Base-by-base conservation (phyloP, 129 eudicot species). In the Escallonia rubra region DNA sequence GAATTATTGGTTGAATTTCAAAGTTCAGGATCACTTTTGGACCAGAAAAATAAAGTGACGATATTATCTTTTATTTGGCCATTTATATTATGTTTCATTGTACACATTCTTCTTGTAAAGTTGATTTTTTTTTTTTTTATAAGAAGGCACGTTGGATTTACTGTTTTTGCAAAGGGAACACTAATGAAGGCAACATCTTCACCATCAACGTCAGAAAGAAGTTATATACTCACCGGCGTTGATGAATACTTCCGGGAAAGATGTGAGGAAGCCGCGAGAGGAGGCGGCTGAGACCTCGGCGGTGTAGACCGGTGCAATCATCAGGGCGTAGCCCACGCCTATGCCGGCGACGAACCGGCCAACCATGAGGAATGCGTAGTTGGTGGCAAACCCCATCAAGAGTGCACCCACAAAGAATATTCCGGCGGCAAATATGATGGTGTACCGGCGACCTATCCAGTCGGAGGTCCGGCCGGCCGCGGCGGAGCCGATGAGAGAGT, bases 271-370 rank as follows among this genome's bases (percentile, higher is more conserved):
- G 4, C 90, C 90, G 23, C 90, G 80, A 8, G 79, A 71, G 2
- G 86, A 71, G 2, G 86, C 84, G 43, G 90, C 86, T 12, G 90
- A 45, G 40, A 85, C 83, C 78, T 85, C 90, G 10, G 90, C 84
- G 0, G 90, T 81, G 71, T 80, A 85, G 4, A 85, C 86, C 15
- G 90, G 90, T 2, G 90, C 90, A 0, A 85, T 78, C 84, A 75
- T 85, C 5, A 85, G 83, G 1, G 86, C 90, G 54, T 78, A 85
- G 10, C 90, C 90, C 8, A 85, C 84, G 2, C 90, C 90, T 3
- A 81, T 49, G 10, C 90, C 90, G 72, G 86, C 86, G 0, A 85
- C 86, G 43, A 85, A 85, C 39, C 90, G 67, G 47, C 86, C 90
- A 4, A 74, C 74, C 90, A 85, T 85, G 40, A 85, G 86, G 74